Conservation (phyloP, 495 filamentous ascomycete genomes). For the Mytilinidion resinicola region DNA sequence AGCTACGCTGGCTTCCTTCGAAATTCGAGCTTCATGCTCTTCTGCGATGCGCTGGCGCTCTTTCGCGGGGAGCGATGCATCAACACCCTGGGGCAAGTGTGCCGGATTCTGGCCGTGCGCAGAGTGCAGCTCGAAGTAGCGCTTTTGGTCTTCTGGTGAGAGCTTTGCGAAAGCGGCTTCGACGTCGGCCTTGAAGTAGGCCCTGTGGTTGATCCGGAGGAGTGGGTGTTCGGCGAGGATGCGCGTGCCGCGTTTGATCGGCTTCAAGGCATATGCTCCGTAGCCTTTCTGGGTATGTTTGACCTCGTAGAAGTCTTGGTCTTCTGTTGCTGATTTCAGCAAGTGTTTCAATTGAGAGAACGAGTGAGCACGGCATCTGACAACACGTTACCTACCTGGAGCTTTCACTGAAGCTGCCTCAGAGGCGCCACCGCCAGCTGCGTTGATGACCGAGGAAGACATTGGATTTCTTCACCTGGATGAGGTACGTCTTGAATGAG, state of each 20-base stretch:
- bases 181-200: slow-evolving; percentile 30
- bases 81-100: slow-evolving; percentile 15
- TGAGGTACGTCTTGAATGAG: too few relatives aligned
- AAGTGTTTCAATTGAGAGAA: too few relatives aligned
- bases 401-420: too few relatives aligned
- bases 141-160: slow-evolving; percentile 11
- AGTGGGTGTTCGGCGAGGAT: slow-evolving; percentile 62
- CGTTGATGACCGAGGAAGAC: too few relatives aligned
- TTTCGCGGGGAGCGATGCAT: slow-evolving; percentile 2
- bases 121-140: slow-evolving; percentile 26
- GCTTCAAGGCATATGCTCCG: slow-evolving; percentile 31
- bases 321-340: not conserved
- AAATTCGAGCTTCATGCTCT: slow-evolving; percentile 16
- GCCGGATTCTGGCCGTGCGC: slow-evolving; percentile 23
- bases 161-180: slow-evolving; percentile 21
- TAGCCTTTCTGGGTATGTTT: slow-evolving; percentile 26
- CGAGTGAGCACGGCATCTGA: too few relatives aligned
- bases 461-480: too few relatives aligned
- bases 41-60: slow-evolving; percentile 22
- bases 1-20: slow-evolving; percentile 13
- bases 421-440: too few relatives aligned
- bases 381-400: too few relatives aligned
- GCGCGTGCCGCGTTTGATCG: slow-evolving; percentile 38
- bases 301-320: not conserved
- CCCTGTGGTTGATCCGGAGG: slow-evolving; percentile 56